phyloP scores from a whole-genome alignment of 352 stramenopile species.

The Thalassiosira sp. region DNA sequence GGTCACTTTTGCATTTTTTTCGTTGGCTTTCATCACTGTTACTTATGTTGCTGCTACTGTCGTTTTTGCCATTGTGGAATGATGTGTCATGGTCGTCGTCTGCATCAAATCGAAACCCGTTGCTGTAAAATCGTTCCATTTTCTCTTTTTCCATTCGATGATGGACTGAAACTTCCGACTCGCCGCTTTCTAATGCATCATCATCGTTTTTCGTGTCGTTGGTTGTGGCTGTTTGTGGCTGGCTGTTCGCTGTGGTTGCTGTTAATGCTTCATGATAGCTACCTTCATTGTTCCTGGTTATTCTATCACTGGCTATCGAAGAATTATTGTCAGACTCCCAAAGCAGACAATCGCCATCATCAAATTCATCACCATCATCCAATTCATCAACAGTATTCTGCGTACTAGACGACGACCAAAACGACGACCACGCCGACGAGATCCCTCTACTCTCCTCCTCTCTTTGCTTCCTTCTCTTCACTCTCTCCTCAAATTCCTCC shows the following conservation, averaged over 20 bases:
- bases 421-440: not conserved
- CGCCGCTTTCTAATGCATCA: conserved; percentile 3
- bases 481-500: not conserved
- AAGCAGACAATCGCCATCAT: conserved; percentile 32
- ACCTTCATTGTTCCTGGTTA: not conserved
- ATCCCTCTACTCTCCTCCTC: not conserved
- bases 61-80: conserved; percentile 22
- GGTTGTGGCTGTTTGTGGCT: not conserved
- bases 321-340: conserved; percentile 33
- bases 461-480: not conserved
- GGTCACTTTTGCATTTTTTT: not conserved
- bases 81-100: conserved; percentile 21
- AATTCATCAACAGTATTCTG: conserved; percentile 11
- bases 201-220: not conserved
- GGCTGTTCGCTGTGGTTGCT: not conserved
- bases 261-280: not conserved
- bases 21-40: not conserved
- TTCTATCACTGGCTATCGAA: not conserved
- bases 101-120: conserved; percentile 47
- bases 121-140: conserved; percentile 45
- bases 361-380: conserved; percentile 9
- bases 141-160: conserved; percentile 27
- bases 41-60: not conserved
- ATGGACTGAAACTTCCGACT: conserved; percentile 15
- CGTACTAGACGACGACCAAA: not conserved